Percentiles rank a stretch among this genome's conserved stretches.
Evolutionary conservation across 1,284 basidiomycete species (phyloP).

Genomic region (Cutaneotrichosporon sp.): DNA sequence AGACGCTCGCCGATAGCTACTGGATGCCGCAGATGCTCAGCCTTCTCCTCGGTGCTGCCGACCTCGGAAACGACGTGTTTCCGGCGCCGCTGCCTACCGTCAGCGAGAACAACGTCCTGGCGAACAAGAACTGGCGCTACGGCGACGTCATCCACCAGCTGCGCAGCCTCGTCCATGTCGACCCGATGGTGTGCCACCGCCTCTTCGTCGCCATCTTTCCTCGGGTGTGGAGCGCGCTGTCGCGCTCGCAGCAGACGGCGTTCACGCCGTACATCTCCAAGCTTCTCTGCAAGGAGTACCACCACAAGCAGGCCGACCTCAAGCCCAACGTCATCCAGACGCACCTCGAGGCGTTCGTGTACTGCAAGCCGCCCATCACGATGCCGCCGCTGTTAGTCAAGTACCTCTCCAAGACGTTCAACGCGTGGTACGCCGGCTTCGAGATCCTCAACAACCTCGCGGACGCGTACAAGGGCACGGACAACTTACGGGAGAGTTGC

Average conservation of each 20-base stretch:
- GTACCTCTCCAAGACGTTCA: constrained; percentile 94
- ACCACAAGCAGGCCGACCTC: constrained; percentile 81
- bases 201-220: constrained; percentile 91
- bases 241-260: constrained; percentile 83
- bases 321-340: constrained; percentile 97
- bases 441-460: constrained; percentile 80
- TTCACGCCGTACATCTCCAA: constrained; percentile 87
- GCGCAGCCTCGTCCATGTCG: constrained; percentile 80
- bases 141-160: constrained; percentile 71
- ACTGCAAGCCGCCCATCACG: constrained; percentile 81
- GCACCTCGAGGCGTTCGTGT: constrained; percentile 78
- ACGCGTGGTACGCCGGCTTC: constrained; percentile 89
- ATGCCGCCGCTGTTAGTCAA: constrained; percentile 95
- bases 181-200: constrained; percentile 74
- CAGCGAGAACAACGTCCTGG: constrained; percentile 31
- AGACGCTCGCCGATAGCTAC: constrained; percentile 85
- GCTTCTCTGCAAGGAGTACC: constrained; percentile 90
- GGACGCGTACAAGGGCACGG: constrained; percentile 76
- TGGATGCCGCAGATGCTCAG: constrained; percentile 95
- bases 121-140: constrained; percentile 43
- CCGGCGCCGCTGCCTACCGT: constrained; percentile 24
- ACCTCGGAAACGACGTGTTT: constrained; percentile 60
- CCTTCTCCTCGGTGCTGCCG: constrained; percentile 81
- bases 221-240: constrained; percentile 83
- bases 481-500: constrained; percentile 79